phyloP scores from a whole-genome alignment of 1,139 yeast species.

The Yamadazyma conglobata region DNA sequence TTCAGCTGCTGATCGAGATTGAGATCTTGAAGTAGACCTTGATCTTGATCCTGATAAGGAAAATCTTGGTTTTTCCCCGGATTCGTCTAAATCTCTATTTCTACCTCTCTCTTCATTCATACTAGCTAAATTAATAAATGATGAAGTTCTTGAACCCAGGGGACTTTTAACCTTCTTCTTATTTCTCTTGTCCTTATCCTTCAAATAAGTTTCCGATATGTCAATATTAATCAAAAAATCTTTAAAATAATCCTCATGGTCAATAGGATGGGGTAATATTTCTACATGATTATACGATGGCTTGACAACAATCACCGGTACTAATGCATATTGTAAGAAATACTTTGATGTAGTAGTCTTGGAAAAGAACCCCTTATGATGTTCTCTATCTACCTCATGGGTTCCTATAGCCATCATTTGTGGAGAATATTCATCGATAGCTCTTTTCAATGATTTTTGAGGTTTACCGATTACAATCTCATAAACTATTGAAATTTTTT shows the following conservation, averaged over 20 bases:
- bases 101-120: slow-evolving; percentile 16
- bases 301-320: slow-evolving; percentile 67
- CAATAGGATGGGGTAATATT: slow-evolving; percentile 22
- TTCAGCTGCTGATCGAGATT: slow-evolving; percentile 3
- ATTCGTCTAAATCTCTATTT: no score
- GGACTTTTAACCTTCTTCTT: slow-evolving; percentile 9
- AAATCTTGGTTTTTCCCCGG: slow-evolving; percentile 6
- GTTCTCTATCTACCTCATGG: slow-evolving; percentile 36
- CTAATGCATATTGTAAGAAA: slow-evolving; percentile 62
- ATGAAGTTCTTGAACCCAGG: slow-evolving; percentile 11
- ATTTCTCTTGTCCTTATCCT: slow-evolving; percentile 15
- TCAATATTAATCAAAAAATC: slow-evolving; percentile 27
- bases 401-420: slow-evolving; percentile 65
- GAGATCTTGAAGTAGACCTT: slow-evolving; percentile 10
- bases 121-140: slow-evolving; percentile 6
- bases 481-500: slow-evolving; percentile 51
- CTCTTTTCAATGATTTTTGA: slow-evolving; percentile 49
- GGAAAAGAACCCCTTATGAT: slow-evolving; percentile 41
- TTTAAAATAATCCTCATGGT: slow-evolving; percentile 28
- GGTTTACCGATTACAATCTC: slow-evolving; percentile 66
- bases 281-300: slow-evolving; percentile 47
- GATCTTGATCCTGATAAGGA: slow-evolving; percentile 13
- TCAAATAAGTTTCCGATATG: slow-evolving; percentile 16
- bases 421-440: slow-evolving; percentile 61
- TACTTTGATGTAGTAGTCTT: slow-evolving; percentile 55